Evolutionary conservation across 257 asterid species (phyloP), one percentile per base, ranked within the genome.

Genomic region (Parsonsia alboflavescens): DNA sequence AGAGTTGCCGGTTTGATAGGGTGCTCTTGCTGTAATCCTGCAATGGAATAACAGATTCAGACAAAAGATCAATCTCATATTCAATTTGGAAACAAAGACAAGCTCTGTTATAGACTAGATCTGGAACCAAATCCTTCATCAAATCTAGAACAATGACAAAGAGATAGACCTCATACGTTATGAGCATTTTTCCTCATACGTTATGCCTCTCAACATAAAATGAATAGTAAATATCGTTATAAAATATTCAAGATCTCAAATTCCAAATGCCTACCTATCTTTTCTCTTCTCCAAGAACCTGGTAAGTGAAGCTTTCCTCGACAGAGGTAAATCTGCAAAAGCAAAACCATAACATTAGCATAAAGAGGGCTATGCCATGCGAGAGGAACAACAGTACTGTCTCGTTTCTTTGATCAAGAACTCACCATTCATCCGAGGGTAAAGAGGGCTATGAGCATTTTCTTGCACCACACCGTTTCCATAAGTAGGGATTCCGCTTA

Each of bases 271-370:
- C 71, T 82, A 82, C 85, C 85, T 82, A 75, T 82, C 84, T 74
- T 84, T 84, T 64, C 88, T 78, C 65, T 84, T 84, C 86, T 84
- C 86, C 62, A 84, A 58, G 77, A 84, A 84, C 76, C 86, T 71
- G 57, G 86, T 76, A 24, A 84, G 81, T 11, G 88, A 84, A 3
- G 79, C 84, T 70, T 81, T 75, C 80, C 88, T 84, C 7, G 84
- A 78, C 48, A 84, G 70, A 16, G 88, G 88, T 65, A 84, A 56
- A 77, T 84, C 88, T 84, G 81, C 68, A 68, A 17, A 26, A 28
- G 24, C 17, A 41, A 36, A 72, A 59, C 1, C 44, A 76, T 33
- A 39, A 30, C 42, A 80, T 56, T 12, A 68, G 71, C 26, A 48
- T 36, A 46, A 44, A 22, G 5, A 24, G 16, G 21, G 39, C 39